Evolutionary conservation across 2,329 filamentous ascomycete genomes (phyloP).

Genomic region (Cercospora berteroae): DNA sequence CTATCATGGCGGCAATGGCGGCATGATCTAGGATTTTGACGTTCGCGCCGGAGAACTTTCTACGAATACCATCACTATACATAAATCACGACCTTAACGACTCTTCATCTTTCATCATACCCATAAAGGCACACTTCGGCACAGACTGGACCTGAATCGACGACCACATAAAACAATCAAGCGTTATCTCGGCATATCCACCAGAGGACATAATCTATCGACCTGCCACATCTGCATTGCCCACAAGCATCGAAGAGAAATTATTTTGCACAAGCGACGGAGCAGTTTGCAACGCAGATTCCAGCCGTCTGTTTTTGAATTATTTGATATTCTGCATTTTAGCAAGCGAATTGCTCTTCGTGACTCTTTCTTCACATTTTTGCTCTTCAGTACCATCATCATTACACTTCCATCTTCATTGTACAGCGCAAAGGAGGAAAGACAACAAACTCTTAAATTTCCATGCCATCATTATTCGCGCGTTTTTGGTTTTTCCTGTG

Average conservation of each 20-base stretch:
- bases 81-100: constrained; percentile 2
- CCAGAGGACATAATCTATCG: constrained; percentile 1
- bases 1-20: constrained; percentile 29
- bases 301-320: not conserved
- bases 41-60: not conserved
- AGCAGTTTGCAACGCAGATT: not conserved
- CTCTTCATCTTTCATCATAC: constrained; percentile 1
- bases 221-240: not conserved
- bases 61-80: not conserved
- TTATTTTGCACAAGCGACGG: constrained; percentile 22
- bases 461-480: not conserved
- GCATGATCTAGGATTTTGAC: constrained; percentile 29
- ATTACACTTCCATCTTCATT: constrained; percentile 1
- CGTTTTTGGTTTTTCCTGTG: not conserved
- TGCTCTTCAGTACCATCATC: constrained; percentile 8
- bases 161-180: not conserved
- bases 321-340: constrained; percentile 1
- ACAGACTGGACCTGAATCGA: not conserved
- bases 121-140: not conserved
- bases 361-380: not conserved
- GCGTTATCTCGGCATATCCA: not conserved
- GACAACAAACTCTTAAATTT: not conserved
- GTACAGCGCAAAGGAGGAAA: not conserved
- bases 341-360: not conserved
- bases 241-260: not conserved